Base-by-base conservation (phyloP, 352 stramenopile genomes). In the Globisporangium recalcitrans region DNA sequence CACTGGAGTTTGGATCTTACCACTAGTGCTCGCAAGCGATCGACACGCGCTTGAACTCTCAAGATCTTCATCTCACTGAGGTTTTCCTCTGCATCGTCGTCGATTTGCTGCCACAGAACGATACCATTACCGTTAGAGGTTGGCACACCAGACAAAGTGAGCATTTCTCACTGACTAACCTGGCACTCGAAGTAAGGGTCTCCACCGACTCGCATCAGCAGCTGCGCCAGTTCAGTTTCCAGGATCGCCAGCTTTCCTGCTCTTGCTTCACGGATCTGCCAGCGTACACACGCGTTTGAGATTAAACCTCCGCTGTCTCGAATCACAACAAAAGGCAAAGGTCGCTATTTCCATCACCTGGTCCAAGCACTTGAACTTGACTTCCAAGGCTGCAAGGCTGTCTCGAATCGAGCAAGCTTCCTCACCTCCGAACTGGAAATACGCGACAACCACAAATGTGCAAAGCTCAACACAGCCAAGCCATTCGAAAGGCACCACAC, bases 321-420 rank as follows among this genome's bases (percentile, higher is more conserved):
- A 46, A 6, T 13, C 8, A 46, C 14, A 21, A 5, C 38, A 22
- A 52, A 40, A 36, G 7, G 16, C 11, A 32, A 34, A 26, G 31
- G 21, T 8, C 3, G 4, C 1, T 16, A 32, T 11, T 36, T 5
- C 19, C 19, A 21, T 21, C 29, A 83, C 75, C 60, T 70, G 72
- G 21, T 80, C 63, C 4, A 84, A 47, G 34, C 73, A 74, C 19
- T 76, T 69, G 34, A 70, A 72, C 38, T 80, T 75, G 44, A 77
- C 66, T 53, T 79, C 69, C 31, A 84, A 51, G 14, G 69, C 60
- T 13, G 65, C 64, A 19, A 81, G 63, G 52, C 58, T 49, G 31
- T 84, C 71, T 1, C 73, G 69, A 10, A 80, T 62, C n/a, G 66
- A 42, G 13, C 58, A 56, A 9, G 49, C 27, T 3, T 48, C 38